phyloP scores from a whole-genome alignment of 768 basidiomycete species.

The Trichaptum fuscoviolaceum region DNA sequence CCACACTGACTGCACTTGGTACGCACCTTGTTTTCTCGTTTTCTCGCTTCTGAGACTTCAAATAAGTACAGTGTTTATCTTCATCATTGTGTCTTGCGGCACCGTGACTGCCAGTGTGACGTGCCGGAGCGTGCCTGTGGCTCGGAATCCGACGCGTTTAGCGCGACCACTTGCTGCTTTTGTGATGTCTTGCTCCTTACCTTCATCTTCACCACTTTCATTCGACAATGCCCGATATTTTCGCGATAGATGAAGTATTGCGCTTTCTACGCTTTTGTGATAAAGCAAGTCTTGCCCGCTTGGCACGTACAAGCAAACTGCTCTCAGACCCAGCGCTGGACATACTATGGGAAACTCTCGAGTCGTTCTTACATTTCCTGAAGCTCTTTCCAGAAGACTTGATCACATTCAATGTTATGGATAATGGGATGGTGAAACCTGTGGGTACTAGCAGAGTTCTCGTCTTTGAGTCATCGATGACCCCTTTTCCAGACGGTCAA shows the following conservation, averaged over 20 bases:
- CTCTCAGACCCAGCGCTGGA: constrained; percentile 1
- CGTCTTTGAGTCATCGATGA: background rate
- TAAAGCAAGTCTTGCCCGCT: background rate
- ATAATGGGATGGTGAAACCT: background rate
- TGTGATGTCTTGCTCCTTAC: background rate
- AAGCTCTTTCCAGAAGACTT: background rate
- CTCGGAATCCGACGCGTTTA: too few relatives aligned
- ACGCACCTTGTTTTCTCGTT: too few relatives aligned
- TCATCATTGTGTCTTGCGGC: too few relatives aligned
- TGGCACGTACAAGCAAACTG: constrained; percentile 2
- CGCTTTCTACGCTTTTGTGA: background rate
- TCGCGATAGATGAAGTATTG: background rate
- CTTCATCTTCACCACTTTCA: background rate
- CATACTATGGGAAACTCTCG: background rate
- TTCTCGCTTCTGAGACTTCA: too few relatives aligned
- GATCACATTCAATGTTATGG: background rate
- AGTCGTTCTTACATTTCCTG: background rate
- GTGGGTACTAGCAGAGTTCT: background rate
- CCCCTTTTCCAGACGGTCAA: background rate
- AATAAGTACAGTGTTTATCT: too few relatives aligned
- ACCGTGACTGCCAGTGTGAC: too few relatives aligned
- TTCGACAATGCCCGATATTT: background rate
- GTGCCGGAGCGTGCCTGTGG: too few relatives aligned
- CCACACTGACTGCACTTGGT: too few relatives aligned
- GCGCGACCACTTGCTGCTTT: too few relatives aligned